Conservation (phyloP, 345 rosid species). For the Corchorus capsularis region DNA sequence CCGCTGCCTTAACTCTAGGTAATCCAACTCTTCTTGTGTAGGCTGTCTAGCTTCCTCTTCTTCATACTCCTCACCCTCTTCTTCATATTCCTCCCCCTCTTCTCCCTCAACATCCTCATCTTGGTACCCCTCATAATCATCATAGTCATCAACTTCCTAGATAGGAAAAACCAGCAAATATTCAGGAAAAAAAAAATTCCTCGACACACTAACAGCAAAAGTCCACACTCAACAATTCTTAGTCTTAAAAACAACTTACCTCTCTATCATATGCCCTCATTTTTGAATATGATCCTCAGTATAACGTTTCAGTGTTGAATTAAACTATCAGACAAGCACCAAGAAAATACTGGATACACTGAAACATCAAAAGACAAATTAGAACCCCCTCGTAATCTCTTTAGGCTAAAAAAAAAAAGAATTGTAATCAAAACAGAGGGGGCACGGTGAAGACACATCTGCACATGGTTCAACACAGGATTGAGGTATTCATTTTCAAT, state of each 20-base stretch:
- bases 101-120: constrained; percentile 44
- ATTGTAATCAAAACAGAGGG: too few species aligned
- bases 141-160: constrained; percentile 49
- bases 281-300: constrained; percentile 9
- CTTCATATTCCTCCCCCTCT: constrained; percentile 35
- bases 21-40: constrained; percentile 52
- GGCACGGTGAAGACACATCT: too few species aligned
- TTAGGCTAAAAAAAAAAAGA: too few species aligned
- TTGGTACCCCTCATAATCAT: constrained; percentile 50
- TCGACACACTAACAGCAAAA: neutral
- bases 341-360: constrained; percentile 12
- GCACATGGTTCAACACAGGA: too few species aligned
- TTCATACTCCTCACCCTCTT: constrained; percentile 27
- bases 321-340: constrained; percentile 1
- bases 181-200: neutral
- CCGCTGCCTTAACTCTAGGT: constrained; percentile 66
- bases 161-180: neutral
- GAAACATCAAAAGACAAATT: constrained; percentile 4
- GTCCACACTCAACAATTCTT: neutral
- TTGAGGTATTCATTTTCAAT: too few species aligned
- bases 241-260: constrained; percentile 33
- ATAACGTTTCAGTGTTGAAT: neutral
- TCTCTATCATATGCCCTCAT: constrained; percentile 53
- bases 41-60: constrained; percentile 55
- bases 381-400: too few species aligned